Base-by-base conservation (phyloP, 83 land plant species). In the Picea engelmannii region DNA sequence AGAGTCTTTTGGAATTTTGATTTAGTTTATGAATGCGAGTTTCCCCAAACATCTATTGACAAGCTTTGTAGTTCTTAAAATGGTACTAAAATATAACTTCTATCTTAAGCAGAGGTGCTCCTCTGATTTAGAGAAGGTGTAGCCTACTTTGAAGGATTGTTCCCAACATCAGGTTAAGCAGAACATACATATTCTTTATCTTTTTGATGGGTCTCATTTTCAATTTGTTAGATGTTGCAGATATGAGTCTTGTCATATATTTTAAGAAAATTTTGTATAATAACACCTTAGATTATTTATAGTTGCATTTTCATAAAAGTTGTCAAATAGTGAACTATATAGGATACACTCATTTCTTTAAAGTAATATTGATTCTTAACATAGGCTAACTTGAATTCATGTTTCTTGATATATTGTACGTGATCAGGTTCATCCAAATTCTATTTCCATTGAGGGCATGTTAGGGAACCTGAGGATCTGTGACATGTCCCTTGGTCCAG, bases 381-480 rank as follows among this genome's bases (percentile, higher is more conserved):
- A 25, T 76, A 20, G 10, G 49, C 23, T 76, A 23, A 20, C 21
- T n/a, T 20, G 24, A 9, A 44, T 76, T 76, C 15, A 44, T 35
- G 78, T 24, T 76, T 35, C 49, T 76, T 11, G 5, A 6, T 16
- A 77, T 77, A 62, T 31, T 79, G 76, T 15, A 52, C 67, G 23
- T 76, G 21, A 27, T 9, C 77, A 97, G 99, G 95, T 98, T 78
- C 91, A 94, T 84, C 99, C 99, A 80, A 90, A 93, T 85, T 93
- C 99, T 66, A 87, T 90, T 67, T 84, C 95, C 21, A 93, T 98
- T 49, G 92, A 91, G 61, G 98, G 99, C 49, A 93, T 87, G 40
- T 80, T 98, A 17, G 99, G 99, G 66, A 98, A 98, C 81, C 83
- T 94, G 63, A 88, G 93, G 70, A 89, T 98, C 4, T 85, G 96